Evolutionary conservation across 805 yeast species (phyloP), one percentile per base, ranked within the genome.

Genomic region (Pichia deserticola): DNA sequence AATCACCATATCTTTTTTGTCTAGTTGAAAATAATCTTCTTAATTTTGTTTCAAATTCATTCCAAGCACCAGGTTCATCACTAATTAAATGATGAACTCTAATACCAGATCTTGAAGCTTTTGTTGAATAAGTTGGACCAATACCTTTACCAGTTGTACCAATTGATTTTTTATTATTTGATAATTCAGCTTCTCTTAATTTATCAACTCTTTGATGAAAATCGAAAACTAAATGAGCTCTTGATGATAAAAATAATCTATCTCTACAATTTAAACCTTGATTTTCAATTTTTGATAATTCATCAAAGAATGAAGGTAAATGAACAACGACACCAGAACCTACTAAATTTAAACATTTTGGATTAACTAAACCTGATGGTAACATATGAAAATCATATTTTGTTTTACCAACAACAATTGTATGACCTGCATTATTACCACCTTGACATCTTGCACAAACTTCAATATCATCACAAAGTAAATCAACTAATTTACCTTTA

Each of bases 101-200:
- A 60, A 93, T 76, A 64, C 99, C 99, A 25, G 97, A 89, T 72
- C 99, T 84, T 13, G 96, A 85, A 46, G 95, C 95, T 74, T 93
- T 93, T 55, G 99, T 89, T 29, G 97, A 84, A 68, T 93, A 93
- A 41, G 99, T 86, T 61, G 99, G 99, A 51, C 99, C 99, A 63
- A 93, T 93, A 71, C 99, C 99, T 67, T 93, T 93, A 65, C 98
- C 97, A 36, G 99, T 93, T 54, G 99, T 93, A 60, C 99, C 99
- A 61, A 93, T 92, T 29, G 87, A 77, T 66, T 89, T 88, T 67
- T 88, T 88, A 68, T 82, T 81, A 51, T 74, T 72, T 30, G 87
- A 78, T 48, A 93, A 77, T 71, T 93, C 99, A 48, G 86, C 84
- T 72, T 93, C 99, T 70, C 95, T 87, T 62, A 93, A 77, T 62